Base-by-base conservation (phyloP, 2,329 filamentous ascomycete genomes). In the Fusarium sp. region DNA sequence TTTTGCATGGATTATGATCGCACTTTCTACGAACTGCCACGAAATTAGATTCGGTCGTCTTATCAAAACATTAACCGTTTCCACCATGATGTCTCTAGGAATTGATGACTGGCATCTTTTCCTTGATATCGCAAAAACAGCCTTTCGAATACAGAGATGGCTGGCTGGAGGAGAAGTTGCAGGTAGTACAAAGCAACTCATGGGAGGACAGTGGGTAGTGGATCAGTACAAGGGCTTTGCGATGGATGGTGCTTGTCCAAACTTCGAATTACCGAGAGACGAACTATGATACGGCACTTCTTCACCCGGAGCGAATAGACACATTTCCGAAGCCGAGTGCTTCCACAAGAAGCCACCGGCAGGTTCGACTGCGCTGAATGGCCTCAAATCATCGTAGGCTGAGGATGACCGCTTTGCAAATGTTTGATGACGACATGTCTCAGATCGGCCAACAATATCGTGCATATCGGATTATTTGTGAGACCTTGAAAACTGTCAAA, bases 101-200 rank as follows among this genome's bases (percentile, higher is more conserved):
- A 77, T 85, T 32, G 84, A 86, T 50, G 83, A 84, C 65, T 87
- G 85, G 85, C 81, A 83, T 49, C 77, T 85, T 14, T 79, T 79
- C 2, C 76, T 78, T 6, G 78, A 79, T 8, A 77, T 81, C 6
- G 81, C 82, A 25, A 75, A 74, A 16, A 79, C 78, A 1, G 79
- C 76, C 6, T 68, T 85, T 64, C 78, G 73, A 27, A 65, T 87
- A 53, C 82, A 85, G 68, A 70, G 76, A 12, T 86, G 84, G 83
- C 73, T 87, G 12, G 75, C 75, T 18, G 75, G 74, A 30, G 77
- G 75, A 4, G 63, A 38, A 16, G 47, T 61, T 29, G 54, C 43
- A 8, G 59, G 53, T 18, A 52, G 38, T 14, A 52, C 68, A 45
- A 76, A 66, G n/a, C 70, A 62, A 22, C 70, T 76, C 14, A 71